phyloP scores from a whole-genome alignment of 441 rosid genomes.

The Geranium incanum region DNA sequence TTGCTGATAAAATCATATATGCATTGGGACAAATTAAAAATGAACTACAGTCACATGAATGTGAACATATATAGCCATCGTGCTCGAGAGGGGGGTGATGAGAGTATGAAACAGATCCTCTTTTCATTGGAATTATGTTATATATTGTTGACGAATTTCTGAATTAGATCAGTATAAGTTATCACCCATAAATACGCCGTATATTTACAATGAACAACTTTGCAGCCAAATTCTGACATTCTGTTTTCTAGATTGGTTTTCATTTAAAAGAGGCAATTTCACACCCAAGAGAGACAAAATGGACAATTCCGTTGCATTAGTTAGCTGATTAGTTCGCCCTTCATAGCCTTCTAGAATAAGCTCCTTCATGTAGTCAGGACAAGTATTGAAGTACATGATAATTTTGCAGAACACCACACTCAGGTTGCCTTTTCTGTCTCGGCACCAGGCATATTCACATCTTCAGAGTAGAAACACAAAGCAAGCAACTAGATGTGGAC shows the following conservation, averaged over 20 bases:
- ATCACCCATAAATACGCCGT: background rate
- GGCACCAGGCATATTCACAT: no score
- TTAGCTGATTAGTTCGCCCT: no score
- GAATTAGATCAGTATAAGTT: background rate
- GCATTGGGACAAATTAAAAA: background rate
- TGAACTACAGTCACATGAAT: background rate
- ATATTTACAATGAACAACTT: background rate
- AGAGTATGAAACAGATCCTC: background rate
- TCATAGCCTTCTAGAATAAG: no score
- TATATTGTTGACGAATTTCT: background rate
- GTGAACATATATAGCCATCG: background rate
- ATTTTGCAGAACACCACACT: no score
- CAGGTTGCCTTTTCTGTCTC: no score
- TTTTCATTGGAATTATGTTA: background rate
- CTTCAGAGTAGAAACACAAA: no score
- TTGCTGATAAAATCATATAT: background rate
- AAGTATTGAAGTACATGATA: no score
- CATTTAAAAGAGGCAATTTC: no score
- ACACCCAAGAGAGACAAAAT: no score
- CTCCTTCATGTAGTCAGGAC: no score
- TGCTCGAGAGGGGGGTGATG: background rate
- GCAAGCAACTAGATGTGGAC: no score
- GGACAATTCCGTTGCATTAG: no score
- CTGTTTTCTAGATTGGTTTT: background rate
- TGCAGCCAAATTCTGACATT: background rate